Base-by-base conservation (phyloP, 2,329 filamentous ascomycete genomes). In the Aurifilum marmelostoma region DNA sequence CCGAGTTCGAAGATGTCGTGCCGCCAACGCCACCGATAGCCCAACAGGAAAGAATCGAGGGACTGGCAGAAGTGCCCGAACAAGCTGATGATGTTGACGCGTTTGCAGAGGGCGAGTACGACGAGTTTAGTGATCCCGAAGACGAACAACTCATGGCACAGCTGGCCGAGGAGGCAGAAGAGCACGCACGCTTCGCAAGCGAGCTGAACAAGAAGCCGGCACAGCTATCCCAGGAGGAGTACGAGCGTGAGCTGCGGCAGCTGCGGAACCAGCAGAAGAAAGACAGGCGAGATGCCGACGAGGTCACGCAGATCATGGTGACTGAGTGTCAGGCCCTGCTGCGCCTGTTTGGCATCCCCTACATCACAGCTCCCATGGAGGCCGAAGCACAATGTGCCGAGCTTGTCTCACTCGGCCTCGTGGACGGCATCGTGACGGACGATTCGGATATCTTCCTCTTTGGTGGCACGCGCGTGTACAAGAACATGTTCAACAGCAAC, bases 401-500 rank as follows among this genome's bases (percentile, higher is more conserved):
- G 79, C 87, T 99, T 4, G 94, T 99, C 0, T 82, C 82, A 0
- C 83, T 98, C 0, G 93, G 93, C 0, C 88, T 98, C 0, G 97
- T 99, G 11, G 97, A 99, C 77, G 96, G 97, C 16, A 97, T 99
- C 71, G 94, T 99, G 39, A 99, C 97, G 0, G 96, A 99, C 75
- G 96, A 99, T 77, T 97, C 92, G 2, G 96, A 99, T 82, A 97
- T 91, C 0, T 99, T 99, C 76, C 87, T 99, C 0, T 99, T 99
- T 78, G 97, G 96, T 24, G 97, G 96, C 50, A 99, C 94, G 0
- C 87, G 95, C 24, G 92, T 99, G 29, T 99, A 99, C 85, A 99
- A 99, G 80, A 99, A 99, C 83, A 97, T 99, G 94, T 99, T 99
- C 84, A 99, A 97, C 80, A 91, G 93, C 75, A 96, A 96, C 79